A percentile compares a stretch with the other conserved stretches of the same genome.
Conservation (phyloP, 345 rosid genomes). For the Arabis hirsuta region DNA sequence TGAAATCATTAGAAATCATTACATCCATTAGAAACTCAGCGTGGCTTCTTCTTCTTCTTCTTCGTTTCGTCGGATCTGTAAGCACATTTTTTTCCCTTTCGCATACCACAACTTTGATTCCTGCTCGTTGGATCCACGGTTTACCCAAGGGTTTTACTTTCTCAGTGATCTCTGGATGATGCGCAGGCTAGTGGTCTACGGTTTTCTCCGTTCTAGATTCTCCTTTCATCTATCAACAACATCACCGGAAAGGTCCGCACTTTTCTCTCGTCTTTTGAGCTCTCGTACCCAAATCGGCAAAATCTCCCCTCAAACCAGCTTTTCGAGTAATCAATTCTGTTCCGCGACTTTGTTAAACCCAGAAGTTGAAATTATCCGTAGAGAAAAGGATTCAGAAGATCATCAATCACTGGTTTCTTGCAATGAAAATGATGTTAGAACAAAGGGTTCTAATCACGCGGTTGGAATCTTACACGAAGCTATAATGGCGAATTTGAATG, state of each 20-base stretch:
- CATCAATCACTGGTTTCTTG: slow-evolving; percentile 23
- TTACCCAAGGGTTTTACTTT: no score
- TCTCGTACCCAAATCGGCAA: slow-evolving; percentile 15
- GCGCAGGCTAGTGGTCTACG: slow-evolving; percentile 35
- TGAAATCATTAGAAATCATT: slow-evolving; percentile 46
- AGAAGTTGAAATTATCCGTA: background rate
- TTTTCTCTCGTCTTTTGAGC: slow-evolving; percentile 1
- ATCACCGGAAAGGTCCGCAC: slow-evolving; percentile 27
- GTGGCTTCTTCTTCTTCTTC: slow-evolving; percentile 36
- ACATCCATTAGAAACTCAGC: slow-evolving; percentile 43
- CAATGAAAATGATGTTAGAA: slow-evolving; percentile 33
- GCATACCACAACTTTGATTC: background rate
- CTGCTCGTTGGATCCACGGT: slow-evolving; percentile 45
- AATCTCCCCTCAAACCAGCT: background rate
- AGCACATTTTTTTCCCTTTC: slow-evolving; percentile 33
- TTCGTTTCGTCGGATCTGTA: slow-evolving; percentile 36
- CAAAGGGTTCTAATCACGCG: slow-evolving; percentile 39
- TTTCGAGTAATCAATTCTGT: slow-evolving; percentile 31
- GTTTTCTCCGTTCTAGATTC: background rate
- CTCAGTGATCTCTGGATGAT: slow-evolving; percentile 23
- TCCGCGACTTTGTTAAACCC: slow-evolving; percentile 29
- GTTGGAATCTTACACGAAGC: slow-evolving; percentile 56
- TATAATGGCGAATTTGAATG: slow-evolving; percentile 51
- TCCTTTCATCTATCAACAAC: slow-evolving; percentile 10
- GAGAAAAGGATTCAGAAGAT: background rate